These are phyloP conservation scores for Kodamaea ohmeri DNA, from an alignment of 1,139 yeast genomes.

Conservation along the genomic window DNA sequence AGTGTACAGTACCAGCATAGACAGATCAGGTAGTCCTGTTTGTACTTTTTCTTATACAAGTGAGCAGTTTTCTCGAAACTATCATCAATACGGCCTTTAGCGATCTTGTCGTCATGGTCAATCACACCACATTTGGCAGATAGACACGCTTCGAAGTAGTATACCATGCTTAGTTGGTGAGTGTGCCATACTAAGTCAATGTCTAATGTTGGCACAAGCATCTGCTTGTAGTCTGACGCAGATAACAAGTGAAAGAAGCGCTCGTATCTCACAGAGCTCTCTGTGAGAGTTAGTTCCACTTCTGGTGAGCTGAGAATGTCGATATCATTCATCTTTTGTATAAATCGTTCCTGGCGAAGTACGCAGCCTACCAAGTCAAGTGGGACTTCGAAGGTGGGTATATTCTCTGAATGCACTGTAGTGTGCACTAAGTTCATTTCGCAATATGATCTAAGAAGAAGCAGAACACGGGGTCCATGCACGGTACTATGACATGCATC, in stretches of 20 bases:
- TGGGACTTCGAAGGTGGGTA: conserved; percentile 17
- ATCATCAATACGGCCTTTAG: conserved; percentile 19
- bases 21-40: conserved; percentile 27
- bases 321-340: conserved; percentile 27
- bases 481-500: conserved; percentile 4
- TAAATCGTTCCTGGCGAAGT: conserved; percentile 30
- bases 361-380: conserved; percentile 35
- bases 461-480: conserved; percentile 4
- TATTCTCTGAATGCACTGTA: conserved; percentile 17
- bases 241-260: conserved; percentile 26
- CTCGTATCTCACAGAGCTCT: conserved; percentile 24
- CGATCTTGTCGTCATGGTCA: conserved; percentile 32
- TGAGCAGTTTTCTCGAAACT: conserved; percentile 23
- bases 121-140: conserved; percentile 16
- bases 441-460: conserved; percentile 17
- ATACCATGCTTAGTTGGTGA: conserved; percentile 29
- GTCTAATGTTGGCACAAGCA: conserved; percentile 38
- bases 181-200: conserved; percentile 43
- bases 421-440: conserved; percentile 22
- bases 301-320: conserved; percentile 30
- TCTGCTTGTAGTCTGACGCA: conserved; percentile 9
- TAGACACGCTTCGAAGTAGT: conserved; percentile 24
- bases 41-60: conserved; percentile 19
- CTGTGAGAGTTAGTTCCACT: conserved; percentile 19
- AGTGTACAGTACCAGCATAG: conserved; percentile 27